These are phyloP conservation scores for Celoporthe dispersa DNA, from an alignment of 2,329 filamentous ascomycete genomes.

Conservation along the genomic window DNA sequence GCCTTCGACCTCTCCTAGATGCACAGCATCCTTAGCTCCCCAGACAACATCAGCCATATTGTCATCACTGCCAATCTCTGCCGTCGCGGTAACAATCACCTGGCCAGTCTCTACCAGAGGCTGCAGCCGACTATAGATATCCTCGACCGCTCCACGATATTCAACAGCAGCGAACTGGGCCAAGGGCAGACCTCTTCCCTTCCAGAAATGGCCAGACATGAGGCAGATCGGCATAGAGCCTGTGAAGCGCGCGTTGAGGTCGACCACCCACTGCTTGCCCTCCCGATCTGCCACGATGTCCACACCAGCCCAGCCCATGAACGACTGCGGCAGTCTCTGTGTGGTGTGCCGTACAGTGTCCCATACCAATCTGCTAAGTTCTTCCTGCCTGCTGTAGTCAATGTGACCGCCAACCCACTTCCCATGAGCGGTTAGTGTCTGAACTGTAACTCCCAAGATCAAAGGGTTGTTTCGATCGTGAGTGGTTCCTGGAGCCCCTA, in stretches of 20 bases:
- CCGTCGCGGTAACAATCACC: slow-evolving; percentile 33
- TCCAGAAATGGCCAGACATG: slow-evolving; percentile 34
- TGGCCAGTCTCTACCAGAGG: slow-evolving; percentile 28
- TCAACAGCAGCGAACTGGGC: slow-evolving; percentile 34
- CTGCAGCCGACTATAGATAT: slow-evolving; percentile 29
- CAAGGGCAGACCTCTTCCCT: slow-evolving; percentile 28
- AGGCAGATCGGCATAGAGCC: slow-evolving; percentile 36
- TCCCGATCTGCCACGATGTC: slow-evolving; percentile 33
- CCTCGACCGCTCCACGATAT: slow-evolving; percentile 30
- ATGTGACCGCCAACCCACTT: slow-evolving; percentile 35
- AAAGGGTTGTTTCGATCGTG: slow-evolving; percentile 30
- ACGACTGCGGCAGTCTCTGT: slow-evolving; percentile 28
- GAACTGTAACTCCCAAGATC: slow-evolving; percentile 33
- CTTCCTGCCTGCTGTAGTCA: slow-evolving; percentile 33
- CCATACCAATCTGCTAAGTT: slow-evolving; percentile 26
- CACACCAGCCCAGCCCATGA: slow-evolving; percentile 34
- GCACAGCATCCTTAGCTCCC: slow-evolving; percentile 30
- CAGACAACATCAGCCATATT: slow-evolving; percentile 35
- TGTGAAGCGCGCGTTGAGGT: slow-evolving; percentile 35
- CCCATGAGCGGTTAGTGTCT: slow-evolving; percentile 32
- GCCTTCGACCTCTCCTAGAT: slow-evolving; percentile 28
- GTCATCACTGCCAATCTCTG: slow-evolving; percentile 27
- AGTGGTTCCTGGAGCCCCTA: slow-evolving; percentile 29
- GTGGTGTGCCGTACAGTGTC: slow-evolving; percentile 33
- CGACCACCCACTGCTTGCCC: slow-evolving; percentile 33